phyloP scores from a whole-genome alignment of 2,329 filamentous ascomycete species.

The Hymenotorrendiella dingleyae region DNA sequence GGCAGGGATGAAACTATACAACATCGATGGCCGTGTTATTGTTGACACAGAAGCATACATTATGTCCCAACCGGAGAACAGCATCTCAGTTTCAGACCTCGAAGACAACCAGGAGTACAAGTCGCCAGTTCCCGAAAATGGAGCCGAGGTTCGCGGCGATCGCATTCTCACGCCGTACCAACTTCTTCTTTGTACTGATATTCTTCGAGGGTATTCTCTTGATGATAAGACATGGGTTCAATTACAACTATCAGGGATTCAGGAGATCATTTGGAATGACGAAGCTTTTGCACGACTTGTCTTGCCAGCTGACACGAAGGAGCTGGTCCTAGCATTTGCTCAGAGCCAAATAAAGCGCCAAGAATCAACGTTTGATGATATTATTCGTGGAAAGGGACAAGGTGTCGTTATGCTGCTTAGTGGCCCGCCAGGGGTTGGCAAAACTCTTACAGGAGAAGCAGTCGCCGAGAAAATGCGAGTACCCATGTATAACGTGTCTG shows the following conservation, averaged over 20 bases:
- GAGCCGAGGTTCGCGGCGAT: background rate
- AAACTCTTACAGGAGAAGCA: constrained; percentile 4
- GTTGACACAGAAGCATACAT: background rate
- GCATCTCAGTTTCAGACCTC: background rate
- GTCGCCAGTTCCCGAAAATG: too few species aligned
- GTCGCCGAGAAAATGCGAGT: constrained; percentile 3
- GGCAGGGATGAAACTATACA: background rate
- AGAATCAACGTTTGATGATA: constrained; percentile 10
- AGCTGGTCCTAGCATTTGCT: constrained; percentile 7
- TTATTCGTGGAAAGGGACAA: constrained; percentile 8
- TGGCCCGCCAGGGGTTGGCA: background rate
- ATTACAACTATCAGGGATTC: too few species aligned
- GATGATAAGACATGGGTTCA: constrained; percentile 16
- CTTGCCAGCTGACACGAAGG: constrained; percentile 4
- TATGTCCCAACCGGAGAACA: background rate
- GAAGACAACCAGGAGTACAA: background rate
- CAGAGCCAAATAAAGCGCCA: constrained; percentile 1
- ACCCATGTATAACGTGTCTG: constrained; percentile 4
- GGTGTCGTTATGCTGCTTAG: constrained; percentile 8
- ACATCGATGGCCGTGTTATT: background rate
- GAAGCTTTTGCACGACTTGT: constrained; percentile 7
- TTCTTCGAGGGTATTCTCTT: constrained; percentile 1
- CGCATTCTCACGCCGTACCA: background rate
- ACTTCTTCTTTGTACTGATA: background rate
- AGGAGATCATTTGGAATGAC: constrained; percentile 10